A percentile compares a stretch with the other conserved stretches of the same genome.
These are phyloP conservation scores for Podosphaera xanthii DNA, from an alignment of 2,329 filamentous ascomycete species.

Conservation along the genomic window DNA sequence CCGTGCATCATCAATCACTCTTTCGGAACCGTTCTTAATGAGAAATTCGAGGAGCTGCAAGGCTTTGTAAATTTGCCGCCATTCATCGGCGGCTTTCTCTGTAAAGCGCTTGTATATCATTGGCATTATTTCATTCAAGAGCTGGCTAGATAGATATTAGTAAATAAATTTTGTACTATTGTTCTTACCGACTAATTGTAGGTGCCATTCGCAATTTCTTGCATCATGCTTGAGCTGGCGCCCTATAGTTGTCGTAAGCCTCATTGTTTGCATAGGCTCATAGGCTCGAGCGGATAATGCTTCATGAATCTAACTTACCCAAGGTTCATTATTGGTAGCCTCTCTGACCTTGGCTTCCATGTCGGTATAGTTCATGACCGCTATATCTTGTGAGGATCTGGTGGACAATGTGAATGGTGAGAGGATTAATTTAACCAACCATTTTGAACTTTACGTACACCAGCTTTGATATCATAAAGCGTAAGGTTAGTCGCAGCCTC, in stretches of 20 bases:
- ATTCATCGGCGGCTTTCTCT: constrained; percentile 93
- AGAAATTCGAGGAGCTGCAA: constrained; percentile 91
- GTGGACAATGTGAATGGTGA: constrained; percentile 6
- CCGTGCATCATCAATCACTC: constrained; percentile 89
- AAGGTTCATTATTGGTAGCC: constrained; percentile 97
- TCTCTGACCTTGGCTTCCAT: constrained; percentile 69
- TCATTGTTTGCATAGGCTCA: not conserved
- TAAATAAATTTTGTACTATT: constrained; percentile 2
- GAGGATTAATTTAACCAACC: constrained; percentile 24
- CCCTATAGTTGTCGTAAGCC: constrained; percentile 5
- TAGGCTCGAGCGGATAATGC: not conserved
- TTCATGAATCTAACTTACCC: constrained; percentile 41
- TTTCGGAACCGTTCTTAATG: constrained; percentile 92
- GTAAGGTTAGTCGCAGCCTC: constrained; percentile 51
- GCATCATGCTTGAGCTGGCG: constrained; percentile 33
- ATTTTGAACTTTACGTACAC: constrained; percentile 58
- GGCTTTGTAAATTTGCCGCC: constrained; percentile 97
- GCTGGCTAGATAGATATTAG: constrained; percentile 39
- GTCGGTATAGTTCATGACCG: constrained; percentile 61
- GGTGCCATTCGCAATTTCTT: constrained; percentile 93
- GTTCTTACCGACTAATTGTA: constrained; percentile 68
- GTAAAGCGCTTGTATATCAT: constrained; percentile 99
- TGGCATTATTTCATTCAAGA: constrained; percentile 97
- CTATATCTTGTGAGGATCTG: constrained; percentile 20
- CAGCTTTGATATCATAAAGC: constrained; percentile 54